Base-by-base conservation (phyloP, 2,329 filamentous ascomycete species). In the Ophiostoma australiae region DNA sequence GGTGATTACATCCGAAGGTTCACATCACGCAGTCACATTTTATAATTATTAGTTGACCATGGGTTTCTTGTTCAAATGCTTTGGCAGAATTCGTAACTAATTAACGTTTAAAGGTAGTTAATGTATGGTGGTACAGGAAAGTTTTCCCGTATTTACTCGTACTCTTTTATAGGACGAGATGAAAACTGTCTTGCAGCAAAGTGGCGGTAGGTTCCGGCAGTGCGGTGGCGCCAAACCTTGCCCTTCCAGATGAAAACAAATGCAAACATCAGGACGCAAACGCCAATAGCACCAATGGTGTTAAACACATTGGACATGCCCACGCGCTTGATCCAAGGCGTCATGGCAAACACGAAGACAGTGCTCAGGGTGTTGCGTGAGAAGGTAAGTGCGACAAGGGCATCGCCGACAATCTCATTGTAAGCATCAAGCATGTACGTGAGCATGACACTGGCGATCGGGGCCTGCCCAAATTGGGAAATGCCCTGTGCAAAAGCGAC, bases 371-470 rank as follows among this genome's bases (percentile, higher is more conserved):
- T 68, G 17, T 70, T 70, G 3, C 72, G 70, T 4, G 67, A 67
- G 17, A 74, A 70, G n/a, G 73, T 74, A 15, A 73, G 69, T 13
- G 73, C 73, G 4, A 72, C 73, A 20, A 73, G 73, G 15, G 72
- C 70, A 55, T 74, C 72, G 27, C 73, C 70, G 15, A 72, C 72
- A 48, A 73, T 72, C 35, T 63, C 69, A 2, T 72, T 65, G 68
- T 74, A 72, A 41, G 72, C 73, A 66, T 74, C 72, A 5, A 74
- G 69, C 58, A 74, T 69, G 35, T 74, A 74, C 2, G 73, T 72
- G 31, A 73, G 73, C 58, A 67, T 67, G 15, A 73, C 70, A 4
- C 72, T 68, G 17, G 73, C 71, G 10, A 71, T 70, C 31, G 73
- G 63, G 27, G 23, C 27, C 73, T 72, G 33, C 70, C 72, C 58